Base-by-base conservation (phyloP, 2,329 filamentous ascomycete species). In the Monascus ruber region DNA sequence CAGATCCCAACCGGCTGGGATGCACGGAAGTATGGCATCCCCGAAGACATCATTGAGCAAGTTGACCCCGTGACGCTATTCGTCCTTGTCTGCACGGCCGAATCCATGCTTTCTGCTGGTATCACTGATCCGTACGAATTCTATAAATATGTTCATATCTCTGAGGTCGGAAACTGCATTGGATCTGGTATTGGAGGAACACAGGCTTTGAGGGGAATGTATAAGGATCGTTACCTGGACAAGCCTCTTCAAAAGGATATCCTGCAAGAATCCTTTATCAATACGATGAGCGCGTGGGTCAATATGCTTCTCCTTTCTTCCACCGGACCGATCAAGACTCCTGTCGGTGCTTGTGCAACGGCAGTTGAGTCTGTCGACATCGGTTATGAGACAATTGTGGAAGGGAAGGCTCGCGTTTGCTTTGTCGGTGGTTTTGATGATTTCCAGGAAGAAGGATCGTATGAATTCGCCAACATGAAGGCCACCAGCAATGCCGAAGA, bases 391-490 rank as follows among this genome's bases (percentile, higher is more conserved):
- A 96, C 89, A 25, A 98, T 98, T 59, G 81, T 95, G 55, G 89
- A 96, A 65, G 91, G 91, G 67, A 98, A 98, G 74, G 91, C 93
- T 43, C 85, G 88, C 38, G 79, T 98, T 56, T 96, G 89, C 74
- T 83, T 98, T 49, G 93, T 98, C 43, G 91, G 91, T 76, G 91
- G 91, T 51, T 96, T 98, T 58, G 91, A 98, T 70, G 93, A 98
- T 68, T 95, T 98, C 72, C 87, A 93, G 57, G 91, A 98, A 69
- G 91, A 98, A 69, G 93, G 91, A 38, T 98, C 91, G 1, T 98
- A 95, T 59, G 91, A 98, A 66, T 98, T 98, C 63, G 91, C 91
- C 72, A 98, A 98, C 73, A 98, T 98, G 91, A 94, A 94, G 69
- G 91, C 91, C 43, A 98, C 91, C 40, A 95, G 88, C 76, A 98